Conservation (phyloP, 2,329 filamentous ascomycete genomes). For the Fusarium brachygibbosum region DNA sequence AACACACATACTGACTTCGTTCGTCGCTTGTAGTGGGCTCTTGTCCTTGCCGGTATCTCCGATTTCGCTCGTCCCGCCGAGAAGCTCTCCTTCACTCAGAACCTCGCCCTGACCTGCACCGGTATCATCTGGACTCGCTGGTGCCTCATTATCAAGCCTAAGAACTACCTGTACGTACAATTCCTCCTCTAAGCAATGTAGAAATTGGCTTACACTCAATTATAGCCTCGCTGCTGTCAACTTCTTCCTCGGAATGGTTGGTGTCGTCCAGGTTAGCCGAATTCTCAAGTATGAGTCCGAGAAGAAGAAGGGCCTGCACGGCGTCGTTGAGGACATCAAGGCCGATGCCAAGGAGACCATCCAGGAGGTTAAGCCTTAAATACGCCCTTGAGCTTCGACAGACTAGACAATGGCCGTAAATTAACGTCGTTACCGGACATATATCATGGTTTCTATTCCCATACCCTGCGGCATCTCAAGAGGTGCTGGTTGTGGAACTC, state of each 20-base stretch:
- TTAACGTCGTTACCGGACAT: conserved; percentile 5
- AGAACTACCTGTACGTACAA: conserved; percentile 82
- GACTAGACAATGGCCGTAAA: conserved; percentile 9
- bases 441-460: conserved; percentile 17
- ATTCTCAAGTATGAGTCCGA: conserved; percentile 77
- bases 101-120: conserved; percentile 88
- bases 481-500: not conserved
- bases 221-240: conserved; percentile 90
- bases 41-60: conserved; percentile 91
- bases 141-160: conserved; percentile 97
- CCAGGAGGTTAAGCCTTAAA: conserved; percentile 47
- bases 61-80: conserved; percentile 93
- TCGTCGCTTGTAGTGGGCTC: conserved; percentile 75
- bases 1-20: conserved; percentile 27
- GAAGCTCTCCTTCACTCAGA: conserved; percentile 93
- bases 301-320: conserved; percentile 64
- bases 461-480: not conserved
- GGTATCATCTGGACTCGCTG: conserved; percentile 98
- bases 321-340: conserved; percentile 58
- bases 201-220: conserved; percentile 6
- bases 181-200: not conserved
- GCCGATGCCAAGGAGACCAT: conserved; percentile 55
- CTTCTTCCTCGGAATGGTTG: conserved; percentile 95
- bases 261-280: conserved; percentile 82
- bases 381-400: not conserved